A percentile compares a stretch with the other conserved stretches of the same genome.
phyloP scores from a whole-genome alignment of 1,139 yeast genomes.

The Suhomyces anneliseae region DNA sequence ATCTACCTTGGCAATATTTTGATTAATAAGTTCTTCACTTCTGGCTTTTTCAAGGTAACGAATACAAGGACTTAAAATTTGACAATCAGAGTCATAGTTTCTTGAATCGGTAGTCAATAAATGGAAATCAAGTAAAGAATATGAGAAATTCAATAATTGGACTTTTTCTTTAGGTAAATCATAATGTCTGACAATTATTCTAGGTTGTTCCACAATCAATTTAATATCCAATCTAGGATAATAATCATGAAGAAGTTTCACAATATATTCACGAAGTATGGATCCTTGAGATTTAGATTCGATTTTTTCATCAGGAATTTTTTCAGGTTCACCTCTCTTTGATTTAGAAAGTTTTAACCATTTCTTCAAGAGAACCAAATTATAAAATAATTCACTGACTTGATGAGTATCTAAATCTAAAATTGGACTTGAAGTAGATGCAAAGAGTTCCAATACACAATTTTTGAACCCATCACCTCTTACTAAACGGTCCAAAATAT shows the following conservation, averaged over 20 bases:
- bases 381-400: conserved; percentile 42
- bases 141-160: conserved; percentile 36
- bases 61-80: conserved; percentile 35
- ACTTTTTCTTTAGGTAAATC: conserved; percentile 20
- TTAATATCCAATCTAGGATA: conserved; percentile 46
- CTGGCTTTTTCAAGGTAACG: conserved; percentile 29
- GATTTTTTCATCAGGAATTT: not conserved
- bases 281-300: conserved; percentile 15
- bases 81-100: conserved; percentile 39
- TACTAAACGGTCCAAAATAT: conserved; percentile 42
- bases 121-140: conserved; percentile 40
- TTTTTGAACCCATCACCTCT: conserved; percentile 37
- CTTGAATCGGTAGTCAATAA: conserved; percentile 34
- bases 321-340: conserved; percentile 4
- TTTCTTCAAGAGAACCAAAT: conserved; percentile 33
- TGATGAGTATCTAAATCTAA: conserved; percentile 49
- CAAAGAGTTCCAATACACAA: conserved; percentile 38
- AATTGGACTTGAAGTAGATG: conserved; percentile 50
- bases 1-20: conserved; percentile 21
- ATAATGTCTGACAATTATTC: conserved; percentile 35
- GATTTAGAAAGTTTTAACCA: conserved; percentile 28
- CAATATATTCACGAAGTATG: conserved; percentile 7
- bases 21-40: conserved; percentile 3
- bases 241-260: conserved; percentile 36
- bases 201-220: conserved; percentile 46